A percentile compares a stretch with the other conserved stretches of the same genome.
phyloP scores from a whole-genome alignment of 495 filamentous ascomycete genomes.

The Penicillium mononematosum region DNA sequence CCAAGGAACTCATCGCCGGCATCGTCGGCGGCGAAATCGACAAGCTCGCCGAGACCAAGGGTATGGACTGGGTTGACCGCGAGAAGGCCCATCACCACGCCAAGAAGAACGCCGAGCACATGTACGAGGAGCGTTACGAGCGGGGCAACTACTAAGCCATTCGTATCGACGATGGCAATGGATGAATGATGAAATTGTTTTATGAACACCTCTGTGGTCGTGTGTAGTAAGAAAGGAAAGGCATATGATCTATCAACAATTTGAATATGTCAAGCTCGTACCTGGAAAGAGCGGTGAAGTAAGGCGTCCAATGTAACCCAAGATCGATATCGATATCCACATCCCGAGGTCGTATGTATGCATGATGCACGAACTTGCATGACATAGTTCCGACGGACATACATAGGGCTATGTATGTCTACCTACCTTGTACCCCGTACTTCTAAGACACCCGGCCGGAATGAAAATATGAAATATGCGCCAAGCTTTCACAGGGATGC shows the following conservation, averaged over 20 bases:
- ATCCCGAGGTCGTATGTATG: not conserved
- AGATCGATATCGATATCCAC: not conserved
- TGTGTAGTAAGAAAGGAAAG: conserved; percentile 6
- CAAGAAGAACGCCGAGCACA: conserved; percentile 58
- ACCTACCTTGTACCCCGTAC: not conserved
- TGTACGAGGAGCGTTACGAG: conserved; percentile 64
- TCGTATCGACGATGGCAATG: not conserved
- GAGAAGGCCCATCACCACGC: conserved; percentile 67
- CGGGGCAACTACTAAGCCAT: conserved; percentile 34
- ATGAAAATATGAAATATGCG: conserved; percentile 11
- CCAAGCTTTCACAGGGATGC: conserved; percentile 11
- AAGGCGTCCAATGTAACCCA: not conserved
- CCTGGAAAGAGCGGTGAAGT: conserved; percentile 2
- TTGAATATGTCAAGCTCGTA: not conserved
- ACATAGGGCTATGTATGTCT: conserved; percentile 4
- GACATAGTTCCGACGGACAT: conserved; percentile 6
- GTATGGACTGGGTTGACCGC: conserved; percentile 67
- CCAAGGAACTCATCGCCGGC: conserved; percentile 73
- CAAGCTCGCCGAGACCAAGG: conserved; percentile 77
- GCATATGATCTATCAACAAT: conserved; percentile 9
- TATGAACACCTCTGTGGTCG: conserved; percentile 11
- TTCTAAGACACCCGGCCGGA: not conserved
- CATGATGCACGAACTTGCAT: not conserved
- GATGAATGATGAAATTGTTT: conserved; percentile 15
- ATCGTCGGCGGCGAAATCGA: conserved; percentile 74